Conservation (phyloP, 768 basidiomycete species). For the Kwoniella newhampshirensis region DNA sequence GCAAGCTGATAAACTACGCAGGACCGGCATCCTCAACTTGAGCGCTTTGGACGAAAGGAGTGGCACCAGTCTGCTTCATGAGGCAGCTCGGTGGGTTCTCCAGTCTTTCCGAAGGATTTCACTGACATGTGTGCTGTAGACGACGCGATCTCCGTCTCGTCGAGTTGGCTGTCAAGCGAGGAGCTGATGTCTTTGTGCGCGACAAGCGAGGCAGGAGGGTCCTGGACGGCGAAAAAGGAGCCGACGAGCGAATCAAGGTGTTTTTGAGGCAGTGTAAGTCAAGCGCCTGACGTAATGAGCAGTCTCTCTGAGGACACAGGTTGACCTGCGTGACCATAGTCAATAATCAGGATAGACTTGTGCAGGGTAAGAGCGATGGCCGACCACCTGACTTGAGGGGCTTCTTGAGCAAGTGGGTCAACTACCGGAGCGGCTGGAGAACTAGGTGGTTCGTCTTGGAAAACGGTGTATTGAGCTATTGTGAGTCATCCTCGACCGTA, state of each 20-base stretch:
- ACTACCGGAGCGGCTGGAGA: slow-evolving; percentile 84
- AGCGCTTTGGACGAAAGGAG: slow-evolving; percentile 75
- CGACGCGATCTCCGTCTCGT: slow-evolving; percentile 77
- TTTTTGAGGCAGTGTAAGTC: slow-evolving; percentile 79
- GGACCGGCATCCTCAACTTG: slow-evolving; percentile 70
- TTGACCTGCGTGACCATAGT: slow-evolving; percentile 56
- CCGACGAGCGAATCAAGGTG: slow-evolving; percentile 71
- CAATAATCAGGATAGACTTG: slow-evolving; percentile 74
- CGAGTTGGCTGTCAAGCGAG: slow-evolving; percentile 78
- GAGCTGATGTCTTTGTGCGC: slow-evolving; percentile 84
- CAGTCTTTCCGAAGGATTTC: neutral
- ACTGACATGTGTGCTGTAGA: slow-evolving; percentile 26
- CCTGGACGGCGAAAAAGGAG: slow-evolving; percentile 65
- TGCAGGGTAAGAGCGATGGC: slow-evolving; percentile 53
- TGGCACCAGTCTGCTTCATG: slow-evolving; percentile 78
- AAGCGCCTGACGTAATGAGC: neutral
- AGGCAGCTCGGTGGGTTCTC: slow-evolving; percentile 63
- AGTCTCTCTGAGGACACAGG: too few species aligned
- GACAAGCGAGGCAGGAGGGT: slow-evolving; percentile 71
- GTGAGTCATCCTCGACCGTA: slow-evolving; percentile 14
- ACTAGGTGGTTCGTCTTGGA: slow-evolving; percentile 91
- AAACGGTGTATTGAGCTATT: slow-evolving; percentile 69
- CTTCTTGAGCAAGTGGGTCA: slow-evolving; percentile 76
- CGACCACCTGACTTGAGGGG: slow-evolving; percentile 41
- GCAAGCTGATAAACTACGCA: slow-evolving; percentile 61